Percentiles rank a stretch among this genome's conserved stretches.
phyloP scores from a whole-genome alignment of 1,284 basidiomycete genomes.

The Rhodotorula mucilaginosa region DNA sequence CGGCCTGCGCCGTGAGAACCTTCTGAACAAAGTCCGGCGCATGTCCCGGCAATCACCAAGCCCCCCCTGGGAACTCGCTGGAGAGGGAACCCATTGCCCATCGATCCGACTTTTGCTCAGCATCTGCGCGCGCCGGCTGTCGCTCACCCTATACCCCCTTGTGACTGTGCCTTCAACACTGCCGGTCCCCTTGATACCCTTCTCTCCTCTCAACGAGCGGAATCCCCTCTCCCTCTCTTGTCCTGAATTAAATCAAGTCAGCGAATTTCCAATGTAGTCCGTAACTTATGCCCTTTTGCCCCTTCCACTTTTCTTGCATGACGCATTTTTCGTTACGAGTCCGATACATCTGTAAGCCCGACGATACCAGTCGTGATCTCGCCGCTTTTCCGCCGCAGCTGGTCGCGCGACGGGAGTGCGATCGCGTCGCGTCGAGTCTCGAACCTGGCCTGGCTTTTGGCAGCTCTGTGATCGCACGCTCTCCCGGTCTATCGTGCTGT shows the following conservation, averaged over 20 bases:
- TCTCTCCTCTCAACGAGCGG: neutral
- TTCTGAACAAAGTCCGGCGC: no score
- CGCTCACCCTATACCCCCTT: neutral
- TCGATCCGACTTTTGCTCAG: neutral
- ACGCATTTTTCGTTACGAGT: no score
- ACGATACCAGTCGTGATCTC: no score
- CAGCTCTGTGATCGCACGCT: no score
- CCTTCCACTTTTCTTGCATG: no score
- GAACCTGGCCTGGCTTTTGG: no score
- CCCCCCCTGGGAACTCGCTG: neutral
- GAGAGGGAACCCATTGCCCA: neutral
- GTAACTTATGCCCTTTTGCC: neutral
- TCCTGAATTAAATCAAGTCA: neutral
- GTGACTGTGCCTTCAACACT: constrained; percentile 4
- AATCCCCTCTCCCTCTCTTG: neutral
- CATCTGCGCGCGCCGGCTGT: neutral
- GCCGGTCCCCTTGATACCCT: neutral
- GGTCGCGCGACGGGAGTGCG: no score
- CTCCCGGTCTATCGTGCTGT: no score
- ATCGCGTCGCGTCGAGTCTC: neutral
- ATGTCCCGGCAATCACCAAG: no score
- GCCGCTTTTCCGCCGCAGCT: no score
- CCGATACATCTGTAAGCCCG: no score
- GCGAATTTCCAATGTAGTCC: neutral
- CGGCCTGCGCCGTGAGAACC: neutral